These are phyloP conservation scores for Platanthera zijinensis DNA, from an alignment of 106 monocot genomes.

Conservation along the genomic window DNA sequence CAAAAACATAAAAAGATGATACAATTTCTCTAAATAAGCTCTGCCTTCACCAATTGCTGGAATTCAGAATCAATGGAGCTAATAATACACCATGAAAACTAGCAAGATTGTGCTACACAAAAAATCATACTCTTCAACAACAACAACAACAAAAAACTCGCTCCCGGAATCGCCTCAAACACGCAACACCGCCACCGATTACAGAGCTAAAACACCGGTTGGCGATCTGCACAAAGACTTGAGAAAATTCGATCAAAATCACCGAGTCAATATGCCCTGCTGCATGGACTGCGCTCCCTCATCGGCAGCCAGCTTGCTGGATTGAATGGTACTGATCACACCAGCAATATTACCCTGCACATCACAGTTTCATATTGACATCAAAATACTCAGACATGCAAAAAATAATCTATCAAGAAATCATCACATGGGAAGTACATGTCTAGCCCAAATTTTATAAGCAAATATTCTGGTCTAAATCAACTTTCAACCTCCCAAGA, in stretches of 20 bases:
- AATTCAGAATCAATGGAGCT: not conserved
- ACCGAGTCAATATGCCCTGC: slow-evolving; percentile 30
- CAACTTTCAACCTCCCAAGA: no score
- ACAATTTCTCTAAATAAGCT: not conserved
- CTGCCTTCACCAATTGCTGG: not conserved
- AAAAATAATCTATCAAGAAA: no score
- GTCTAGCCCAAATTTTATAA: no score
- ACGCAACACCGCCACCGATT: no score
- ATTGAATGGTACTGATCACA: slow-evolving; percentile 62
- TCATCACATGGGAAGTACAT: no score
- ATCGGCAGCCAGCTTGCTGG: slow-evolving; percentile 55
- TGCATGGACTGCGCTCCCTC: slow-evolving; percentile 23
- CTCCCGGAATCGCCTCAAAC: no score
- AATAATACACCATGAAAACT: not conserved
- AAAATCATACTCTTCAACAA: not conserved
- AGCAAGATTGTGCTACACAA: not conserved
- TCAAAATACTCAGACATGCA: no score
- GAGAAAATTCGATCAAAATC: not conserved
- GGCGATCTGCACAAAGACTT: no score
- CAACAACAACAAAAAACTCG: no score
- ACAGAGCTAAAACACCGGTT: no score
- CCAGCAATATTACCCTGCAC: slow-evolving; percentile 63
- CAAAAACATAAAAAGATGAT: not conserved
- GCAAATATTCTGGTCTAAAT: no score
- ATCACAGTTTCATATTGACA: not conserved